Conservation (phyloP, 352 stramenopile genomes). For the Phytophthora pisi region DNA sequence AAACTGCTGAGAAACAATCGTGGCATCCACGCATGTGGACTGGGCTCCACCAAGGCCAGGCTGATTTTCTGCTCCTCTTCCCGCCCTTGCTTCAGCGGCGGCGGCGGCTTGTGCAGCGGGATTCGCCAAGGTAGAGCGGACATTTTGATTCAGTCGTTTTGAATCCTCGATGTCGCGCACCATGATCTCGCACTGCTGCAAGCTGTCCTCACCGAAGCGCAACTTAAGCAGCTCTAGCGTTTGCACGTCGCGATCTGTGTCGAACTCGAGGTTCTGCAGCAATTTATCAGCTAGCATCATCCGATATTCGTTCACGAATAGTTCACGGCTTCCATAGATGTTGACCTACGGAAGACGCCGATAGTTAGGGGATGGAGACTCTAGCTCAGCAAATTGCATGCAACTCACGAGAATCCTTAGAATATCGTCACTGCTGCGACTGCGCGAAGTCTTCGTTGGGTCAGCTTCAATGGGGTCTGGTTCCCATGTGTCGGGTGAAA, state of each 20-base stretch:
- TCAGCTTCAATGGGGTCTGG: constrained; percentile 88
- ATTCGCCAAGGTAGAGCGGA: constrained; percentile 57
- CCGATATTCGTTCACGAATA: constrained; percentile 99
- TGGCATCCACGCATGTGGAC: constrained; percentile 77
- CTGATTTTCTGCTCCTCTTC: neutral
- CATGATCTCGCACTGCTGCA: constrained; percentile 98
- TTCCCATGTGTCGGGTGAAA: constrained; percentile 90
- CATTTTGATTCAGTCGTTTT: constrained; percentile 94
- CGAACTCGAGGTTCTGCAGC: constrained; percentile 92
- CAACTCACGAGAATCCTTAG: constrained; percentile 92
- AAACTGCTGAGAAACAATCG: constrained; percentile 97
- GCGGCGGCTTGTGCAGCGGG: constrained; percentile 1
- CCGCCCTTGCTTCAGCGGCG: constrained; percentile 8
- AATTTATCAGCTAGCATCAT: constrained; percentile 98
- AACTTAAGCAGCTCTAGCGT: constrained; percentile 98
- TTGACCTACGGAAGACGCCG: constrained; percentile 62
- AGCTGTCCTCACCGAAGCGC: constrained; percentile 93
- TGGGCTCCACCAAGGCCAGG: neutral
- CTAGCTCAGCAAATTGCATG: neutral
- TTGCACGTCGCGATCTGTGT: constrained; percentile 94
- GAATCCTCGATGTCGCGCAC: constrained; percentile 97
- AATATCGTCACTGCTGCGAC: constrained; percentile 93
- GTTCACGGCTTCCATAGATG: constrained; percentile 98
- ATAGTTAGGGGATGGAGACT: neutral
- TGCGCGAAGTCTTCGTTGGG: constrained; percentile 79